phyloP scores from a whole-genome alignment of 305 asterid genomes.

The Solanum hybrid region DNA sequence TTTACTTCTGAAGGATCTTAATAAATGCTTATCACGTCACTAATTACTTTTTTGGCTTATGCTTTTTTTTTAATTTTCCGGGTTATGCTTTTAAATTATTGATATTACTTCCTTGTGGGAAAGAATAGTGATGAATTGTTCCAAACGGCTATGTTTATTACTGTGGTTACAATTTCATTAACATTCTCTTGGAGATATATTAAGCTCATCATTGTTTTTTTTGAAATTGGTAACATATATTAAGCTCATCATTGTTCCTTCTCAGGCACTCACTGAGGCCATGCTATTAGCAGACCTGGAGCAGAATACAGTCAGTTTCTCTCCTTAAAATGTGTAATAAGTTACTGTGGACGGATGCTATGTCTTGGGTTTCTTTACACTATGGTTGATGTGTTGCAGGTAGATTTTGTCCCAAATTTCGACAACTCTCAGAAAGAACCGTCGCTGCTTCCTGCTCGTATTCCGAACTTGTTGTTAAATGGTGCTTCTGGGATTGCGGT shows the following conservation, averaged over 20 bases:
- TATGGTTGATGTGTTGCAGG: constrained; percentile 41
- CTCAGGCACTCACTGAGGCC: constrained; percentile 90
- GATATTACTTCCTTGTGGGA: not conserved
- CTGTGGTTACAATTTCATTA: not conserved
- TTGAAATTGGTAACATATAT: not conserved
- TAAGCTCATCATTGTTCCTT: not conserved
- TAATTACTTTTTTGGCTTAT: not conserved
- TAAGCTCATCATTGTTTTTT: not conserved
- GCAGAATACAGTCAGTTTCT: constrained; percentile 64
- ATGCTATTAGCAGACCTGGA: constrained; percentile 89
- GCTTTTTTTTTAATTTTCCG: not conserved
- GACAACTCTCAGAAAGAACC: constrained; percentile 97
- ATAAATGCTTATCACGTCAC: not conserved
- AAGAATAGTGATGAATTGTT: not conserved
- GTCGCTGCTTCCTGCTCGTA: constrained; percentile 89
- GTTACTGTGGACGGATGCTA: not conserved
- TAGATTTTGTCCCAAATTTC: constrained; percentile 91
- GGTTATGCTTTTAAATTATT: not conserved
- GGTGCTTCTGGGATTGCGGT: constrained; percentile 99
- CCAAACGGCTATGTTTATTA: not conserved
- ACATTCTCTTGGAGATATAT: not conserved
- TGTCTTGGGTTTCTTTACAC: constrained; percentile 11
- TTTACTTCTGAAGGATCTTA: not conserved
- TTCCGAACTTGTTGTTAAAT: constrained; percentile 79
- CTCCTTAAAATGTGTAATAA: constrained; percentile 4